Base-by-base conservation (phyloP, 2,329 filamentous ascomycete species). In the Cadophora malorum region DNA sequence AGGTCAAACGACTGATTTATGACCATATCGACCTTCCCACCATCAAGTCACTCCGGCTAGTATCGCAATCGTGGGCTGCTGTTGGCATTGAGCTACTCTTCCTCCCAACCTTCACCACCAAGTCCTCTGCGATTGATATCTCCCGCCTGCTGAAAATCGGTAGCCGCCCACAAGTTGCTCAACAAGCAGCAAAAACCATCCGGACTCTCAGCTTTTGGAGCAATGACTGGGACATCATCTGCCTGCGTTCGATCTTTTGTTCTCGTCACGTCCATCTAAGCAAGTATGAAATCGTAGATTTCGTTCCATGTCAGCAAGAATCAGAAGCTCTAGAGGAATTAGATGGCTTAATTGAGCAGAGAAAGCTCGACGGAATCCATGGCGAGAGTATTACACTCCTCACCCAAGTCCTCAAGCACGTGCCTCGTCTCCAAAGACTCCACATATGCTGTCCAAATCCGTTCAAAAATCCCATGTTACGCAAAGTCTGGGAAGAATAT, bases 91-190 rank as follows among this genome's bases (percentile, higher is more conserved):
- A 72, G 25, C 25, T 71, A 31, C 56, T 72, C 1, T 73, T 86
- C n/a, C 45, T 85, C 25, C 72, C 80, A 28, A 85, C 81, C 67
- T 70, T 84, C 53, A 80, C 82, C 56, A 83, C 83, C 12, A 80
- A 86, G 71, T 80, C 78, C 5, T 80, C 82, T 73, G 78, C 79
- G 67, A 73, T 86, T 67, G 81, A 84, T 70, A 75, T 78, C 8
- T 59, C 38, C 4, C 61, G 67, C 2, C 67, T 72, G 19, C 55
- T 68, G 12, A 41, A 58, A 33, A 69, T 72, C 49, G 62, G 65
- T 21, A 63, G 25, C 23, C 21, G 45, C 28, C 61, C 52, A 25
- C 47, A 41, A 14, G 8, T 66, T 10, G 67, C 70, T n/a, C 25
- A 14, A 1, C 64, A 66, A 52, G 71, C 71, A n/a, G 67, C 67